Conservation (phyloP, 495 filamentous ascomycete species). For the Neurospora sublineolata region DNA sequence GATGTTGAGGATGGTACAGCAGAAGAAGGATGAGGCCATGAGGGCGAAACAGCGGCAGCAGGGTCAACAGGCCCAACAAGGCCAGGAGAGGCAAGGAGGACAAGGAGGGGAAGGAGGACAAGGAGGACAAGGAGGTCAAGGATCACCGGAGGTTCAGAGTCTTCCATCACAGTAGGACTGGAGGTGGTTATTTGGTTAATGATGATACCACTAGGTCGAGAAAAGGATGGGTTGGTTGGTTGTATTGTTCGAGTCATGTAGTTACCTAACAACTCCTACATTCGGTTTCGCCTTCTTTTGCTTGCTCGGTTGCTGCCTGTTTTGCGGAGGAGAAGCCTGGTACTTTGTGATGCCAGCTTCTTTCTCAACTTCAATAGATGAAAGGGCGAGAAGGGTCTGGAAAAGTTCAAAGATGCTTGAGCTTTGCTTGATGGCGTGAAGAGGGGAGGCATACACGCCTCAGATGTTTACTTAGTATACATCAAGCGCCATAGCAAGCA, state of each 20-base stretch:
- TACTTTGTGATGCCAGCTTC: neutral
- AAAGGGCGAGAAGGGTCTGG: neutral
- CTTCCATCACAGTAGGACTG: neutral
- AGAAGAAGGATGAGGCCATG: neutral
- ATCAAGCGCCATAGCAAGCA: neutral
- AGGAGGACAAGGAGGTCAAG: neutral
- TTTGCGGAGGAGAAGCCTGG: neutral
- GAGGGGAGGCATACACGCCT: neutral
- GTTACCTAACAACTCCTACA: neutral
- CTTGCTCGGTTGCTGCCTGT: neutral
- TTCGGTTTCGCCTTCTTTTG: neutral
- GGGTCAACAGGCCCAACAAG: neutral
- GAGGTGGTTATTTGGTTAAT: neutral
- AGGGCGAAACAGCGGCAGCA: neutral
- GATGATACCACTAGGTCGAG: neutral
- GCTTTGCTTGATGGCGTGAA: neutral
- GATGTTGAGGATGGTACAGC: constrained; percentile 5
- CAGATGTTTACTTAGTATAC: neutral
- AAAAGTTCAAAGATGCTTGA: neutral
- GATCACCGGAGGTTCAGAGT: neutral
- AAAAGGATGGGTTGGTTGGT: neutral
- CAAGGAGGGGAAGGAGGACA: neutral
- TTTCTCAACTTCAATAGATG: neutral
- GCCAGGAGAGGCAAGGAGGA: neutral
- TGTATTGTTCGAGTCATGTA: neutral